phyloP scores from a whole-genome alignment of 2,329 filamentous ascomycete species.

The Onygena corvina region DNA sequence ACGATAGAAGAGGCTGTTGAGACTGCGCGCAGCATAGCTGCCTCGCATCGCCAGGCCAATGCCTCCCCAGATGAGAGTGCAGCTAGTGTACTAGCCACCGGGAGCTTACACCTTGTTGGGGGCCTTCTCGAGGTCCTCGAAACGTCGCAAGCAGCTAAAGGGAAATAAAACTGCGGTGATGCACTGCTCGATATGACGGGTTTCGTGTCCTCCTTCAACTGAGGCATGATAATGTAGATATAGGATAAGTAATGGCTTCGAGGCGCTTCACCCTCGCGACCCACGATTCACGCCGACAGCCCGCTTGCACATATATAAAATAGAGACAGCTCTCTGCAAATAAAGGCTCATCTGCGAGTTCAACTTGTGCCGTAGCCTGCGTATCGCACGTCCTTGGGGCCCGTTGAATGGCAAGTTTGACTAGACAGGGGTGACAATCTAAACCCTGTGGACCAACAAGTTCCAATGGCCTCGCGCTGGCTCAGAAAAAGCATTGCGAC shows the following conservation, averaged over 20 bases:
- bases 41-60: slow-evolving; percentile 21
- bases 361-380: neutral
- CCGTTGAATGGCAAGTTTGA: too few species aligned
- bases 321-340: neutral
- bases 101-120: slow-evolving; percentile 74
- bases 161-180: neutral
- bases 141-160: neutral
- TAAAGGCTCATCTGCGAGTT: neutral
- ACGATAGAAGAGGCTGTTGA: slow-evolving; percentile 61
- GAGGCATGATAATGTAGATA: neutral
- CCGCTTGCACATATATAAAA: neutral
- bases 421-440: too few species aligned
- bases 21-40: slow-evolving; percentile 40
- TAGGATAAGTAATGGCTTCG: neutral
- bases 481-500: too few species aligned
- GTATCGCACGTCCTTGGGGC: too few species aligned
- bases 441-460: too few species aligned
- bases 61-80: neutral
- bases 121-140: slow-evolving; percentile 64
- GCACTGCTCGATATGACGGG: neutral
- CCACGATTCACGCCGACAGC: neutral
- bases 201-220: slow-evolving; percentile 3
- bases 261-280: neutral
- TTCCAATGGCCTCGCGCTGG: too few species aligned
- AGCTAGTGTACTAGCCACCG: slow-evolving; percentile 60